Base-by-base conservation (phyloP, 371 early-diverging fungal genomes). In the Actinomortierella ambigua region DNA sequence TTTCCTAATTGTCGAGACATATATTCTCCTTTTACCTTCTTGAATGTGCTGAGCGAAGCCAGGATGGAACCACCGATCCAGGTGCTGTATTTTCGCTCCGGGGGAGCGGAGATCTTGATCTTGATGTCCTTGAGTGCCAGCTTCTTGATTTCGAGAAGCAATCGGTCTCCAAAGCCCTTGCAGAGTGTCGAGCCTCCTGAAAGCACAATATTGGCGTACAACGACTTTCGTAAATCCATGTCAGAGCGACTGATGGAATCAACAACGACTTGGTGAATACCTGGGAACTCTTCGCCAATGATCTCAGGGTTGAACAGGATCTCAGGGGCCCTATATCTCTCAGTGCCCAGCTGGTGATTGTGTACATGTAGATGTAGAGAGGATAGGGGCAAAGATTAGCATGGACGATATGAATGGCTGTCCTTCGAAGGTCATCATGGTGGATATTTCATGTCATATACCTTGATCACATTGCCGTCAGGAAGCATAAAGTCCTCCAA, bases 21-120 rank as follows among this genome's bases (percentile, higher is more conserved):
- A n/a, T n/a, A n/a, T n/a, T n/a, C n/a, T n/a, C n/a, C n/a, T n/a
- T n/a, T n/a, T n/a, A 83, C 82, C 79, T 87, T 82, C 62, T 87
- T 85, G 66, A 88, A 88, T 20, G 88, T 86, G 59, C 84, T 84
- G 55, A 94, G 82, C 4, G 91, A 89, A 17, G 96, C 95, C 41
- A 97, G 76, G 78, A 96, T 97, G 26, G 94, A 93, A 2, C 98
- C 98, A 63, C 98, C 98, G 64, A 97, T 95, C 98, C 98, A 98
- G 23, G 95, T 96, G 53, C 93, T 91, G 80, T 95, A 98, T 80
- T 96, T 97, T 62, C 98, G 90, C 78, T 98, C 97, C 42, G 96
- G 97, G 26, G 97, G 97, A 22, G 97, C 97, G 61, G 88, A 92
- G 64, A 98, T 95, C 78, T 95, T 96, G 77, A 98, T 93, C 81